Percentiles rank a stretch among this genome's conserved stretches.
Conservation (phyloP, 352 stramenopile species). For the Pythium biforme region DNA sequence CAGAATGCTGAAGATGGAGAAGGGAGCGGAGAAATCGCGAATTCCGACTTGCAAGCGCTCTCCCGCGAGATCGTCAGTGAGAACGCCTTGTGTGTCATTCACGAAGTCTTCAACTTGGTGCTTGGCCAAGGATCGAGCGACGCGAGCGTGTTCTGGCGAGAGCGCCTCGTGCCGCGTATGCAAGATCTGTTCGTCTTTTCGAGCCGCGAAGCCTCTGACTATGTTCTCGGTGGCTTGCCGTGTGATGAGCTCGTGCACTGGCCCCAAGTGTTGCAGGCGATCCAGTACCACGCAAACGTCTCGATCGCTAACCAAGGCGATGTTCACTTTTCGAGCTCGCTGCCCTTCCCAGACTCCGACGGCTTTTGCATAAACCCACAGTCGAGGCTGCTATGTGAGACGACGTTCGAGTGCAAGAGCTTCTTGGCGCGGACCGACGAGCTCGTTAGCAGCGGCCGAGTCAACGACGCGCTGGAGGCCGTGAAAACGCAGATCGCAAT, state of each 20-base stretch:
- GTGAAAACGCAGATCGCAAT: conserved; percentile 12
- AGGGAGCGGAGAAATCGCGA: too few relatives aligned
- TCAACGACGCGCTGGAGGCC: neutral
- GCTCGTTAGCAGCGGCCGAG: neutral
- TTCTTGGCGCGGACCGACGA: neutral
- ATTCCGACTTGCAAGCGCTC: neutral
- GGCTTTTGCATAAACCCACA: neutral
- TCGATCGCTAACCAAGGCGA: conserved; percentile 20
- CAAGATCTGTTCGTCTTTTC: conserved; percentile 43
- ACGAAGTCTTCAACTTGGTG: conserved; percentile 64
- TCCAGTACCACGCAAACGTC: conserved; percentile 41
- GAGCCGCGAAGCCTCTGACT: too few relatives aligned
- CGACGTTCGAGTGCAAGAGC: neutral
- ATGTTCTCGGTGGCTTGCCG: neutral
- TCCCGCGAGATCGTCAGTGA: neutral
- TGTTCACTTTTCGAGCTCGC: conserved; percentile 23
- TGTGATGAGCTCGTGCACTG: conserved; percentile 42
- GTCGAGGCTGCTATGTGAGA: conserved; percentile 2
- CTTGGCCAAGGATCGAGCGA: conserved; percentile 34
- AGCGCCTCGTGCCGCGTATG: conserved; percentile 49
- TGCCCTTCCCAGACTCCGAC: neutral
- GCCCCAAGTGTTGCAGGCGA: conserved; percentile 48
- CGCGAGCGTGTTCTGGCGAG: conserved; percentile 42
- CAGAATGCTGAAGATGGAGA: too few relatives aligned
- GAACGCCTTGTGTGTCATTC: conserved; percentile 21